These are phyloP conservation scores for Aschersonia sp. DNA, from an alignment of 2,329 filamentous ascomycete genomes.

Conservation along the genomic window DNA sequence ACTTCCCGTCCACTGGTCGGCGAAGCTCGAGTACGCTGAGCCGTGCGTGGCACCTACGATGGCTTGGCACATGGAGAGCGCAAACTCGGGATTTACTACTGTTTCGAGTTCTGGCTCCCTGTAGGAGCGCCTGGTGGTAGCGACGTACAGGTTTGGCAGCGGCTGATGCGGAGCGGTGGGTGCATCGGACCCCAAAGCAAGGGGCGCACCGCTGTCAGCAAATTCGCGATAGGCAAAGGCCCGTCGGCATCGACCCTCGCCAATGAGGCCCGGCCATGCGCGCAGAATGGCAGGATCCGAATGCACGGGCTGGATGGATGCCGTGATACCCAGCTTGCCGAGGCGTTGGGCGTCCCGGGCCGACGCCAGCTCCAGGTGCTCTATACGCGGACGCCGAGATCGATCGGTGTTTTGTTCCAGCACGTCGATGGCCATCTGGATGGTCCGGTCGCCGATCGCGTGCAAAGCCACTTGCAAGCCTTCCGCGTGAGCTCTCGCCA, in stretches of 20 bases:
- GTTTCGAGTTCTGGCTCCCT: conserved; percentile 26
- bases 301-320: conserved; percentile 43
- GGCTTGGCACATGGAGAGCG: conserved; percentile 36
- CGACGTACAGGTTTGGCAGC: conserved; percentile 42
- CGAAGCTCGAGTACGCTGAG: conserved; percentile 42
- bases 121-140: conserved; percentile 40
- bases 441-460: conserved; percentile 48
- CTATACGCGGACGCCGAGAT: conserved; percentile 42
- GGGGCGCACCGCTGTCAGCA: conserved; percentile 32
- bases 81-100: conserved; percentile 36
- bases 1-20: conserved; percentile 36
- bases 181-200: conserved; percentile 44
- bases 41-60: conserved; percentile 38
- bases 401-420: conserved; percentile 28
- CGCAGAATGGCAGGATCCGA: conserved; percentile 45
- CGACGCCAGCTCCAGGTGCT: conserved; percentile 47
- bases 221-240: conserved; percentile 52
- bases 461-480: conserved; percentile 48
- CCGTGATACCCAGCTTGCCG: conserved; percentile 43
- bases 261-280: conserved; percentile 45
- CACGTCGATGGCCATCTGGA: conserved; percentile 41
- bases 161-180: conserved; percentile 42
- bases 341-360: conserved; percentile 39
- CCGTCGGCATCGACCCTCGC: conserved; percentile 34
- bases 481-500: conserved; percentile 35